phyloP scores from a whole-genome alignment of 495 filamentous ascomycete genomes.

The Daldinia grandis region DNA sequence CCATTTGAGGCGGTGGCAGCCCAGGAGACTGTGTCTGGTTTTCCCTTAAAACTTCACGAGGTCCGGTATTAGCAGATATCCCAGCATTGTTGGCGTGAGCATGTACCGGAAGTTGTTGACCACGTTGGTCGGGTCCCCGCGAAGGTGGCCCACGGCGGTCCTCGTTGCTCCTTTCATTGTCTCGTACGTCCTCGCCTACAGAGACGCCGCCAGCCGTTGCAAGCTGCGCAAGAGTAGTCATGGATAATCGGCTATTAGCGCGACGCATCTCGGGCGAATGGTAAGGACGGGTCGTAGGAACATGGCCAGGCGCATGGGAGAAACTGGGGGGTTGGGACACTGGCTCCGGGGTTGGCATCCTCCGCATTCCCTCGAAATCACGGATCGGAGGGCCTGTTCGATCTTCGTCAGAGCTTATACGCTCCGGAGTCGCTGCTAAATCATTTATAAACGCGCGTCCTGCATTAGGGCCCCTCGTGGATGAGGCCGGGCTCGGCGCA shows the following conservation, averaged over 20 bases:
- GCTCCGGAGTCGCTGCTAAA: slow-evolving; percentile 59
- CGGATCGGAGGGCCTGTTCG: slow-evolving; percentile 47
- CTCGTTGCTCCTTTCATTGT: slow-evolving; percentile 35
- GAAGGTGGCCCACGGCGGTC: slow-evolving; percentile 41
- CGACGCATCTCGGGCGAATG: slow-evolving; percentile 77
- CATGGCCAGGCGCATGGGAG: slow-evolving; percentile 70
- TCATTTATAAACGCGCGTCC: slow-evolving; percentile 49
- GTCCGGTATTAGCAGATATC: slow-evolving; percentile 60
- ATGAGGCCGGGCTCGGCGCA: slow-evolving; percentile 26
- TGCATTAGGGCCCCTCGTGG: slow-evolving; percentile 43
- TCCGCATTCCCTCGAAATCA: slow-evolving; percentile 62
- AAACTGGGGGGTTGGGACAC: slow-evolving; percentile 81
- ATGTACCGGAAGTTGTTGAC: slow-evolving; percentile 53
- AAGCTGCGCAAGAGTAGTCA: slow-evolving; percentile 79
- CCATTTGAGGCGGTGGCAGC: slow-evolving; percentile 48
- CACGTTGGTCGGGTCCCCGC: slow-evolving; percentile 46
- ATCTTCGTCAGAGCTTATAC: slow-evolving; percentile 67
- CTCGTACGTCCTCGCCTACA: slow-evolving; percentile 23
- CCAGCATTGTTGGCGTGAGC: slow-evolving; percentile 54
- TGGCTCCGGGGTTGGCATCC: slow-evolving; percentile 71
- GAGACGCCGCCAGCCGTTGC: slow-evolving; percentile 67
- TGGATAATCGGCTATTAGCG: slow-evolving; percentile 82
- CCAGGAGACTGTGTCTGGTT: slow-evolving; percentile 44
- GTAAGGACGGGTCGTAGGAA: slow-evolving; percentile 72
- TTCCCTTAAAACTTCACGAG: slow-evolving; percentile 58